phyloP scores from a whole-genome alignment of 768 basidiomycete species.

The Lentinus brumalis region DNA sequence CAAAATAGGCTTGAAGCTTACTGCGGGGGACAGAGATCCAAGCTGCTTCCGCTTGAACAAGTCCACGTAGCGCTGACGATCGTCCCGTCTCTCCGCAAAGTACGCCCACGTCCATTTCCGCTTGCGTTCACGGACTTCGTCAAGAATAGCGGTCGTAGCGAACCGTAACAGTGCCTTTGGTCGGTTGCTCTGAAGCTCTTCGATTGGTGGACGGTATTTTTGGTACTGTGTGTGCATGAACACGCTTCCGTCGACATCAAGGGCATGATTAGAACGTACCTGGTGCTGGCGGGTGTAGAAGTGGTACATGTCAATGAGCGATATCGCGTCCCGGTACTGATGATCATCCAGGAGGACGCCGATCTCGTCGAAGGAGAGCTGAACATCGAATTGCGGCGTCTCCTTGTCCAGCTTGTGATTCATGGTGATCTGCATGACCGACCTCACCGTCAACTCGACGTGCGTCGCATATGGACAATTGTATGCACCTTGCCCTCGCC shows the following conservation, averaged over 20 bases:
- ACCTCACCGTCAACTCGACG: conserved; percentile 3
- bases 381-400: conserved; percentile 84
- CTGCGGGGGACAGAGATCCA: conserved; percentile 53
- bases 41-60: conserved; percentile 79
- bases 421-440: conserved; percentile 63
- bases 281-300: conserved; percentile 86
- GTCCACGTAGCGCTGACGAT: conserved; percentile 80
- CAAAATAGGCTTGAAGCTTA: conserved; percentile 38
- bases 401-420: conserved; percentile 75
- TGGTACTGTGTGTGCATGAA: conserved; percentile 59
- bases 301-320: conserved; percentile 94
- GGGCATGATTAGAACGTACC: conserved; percentile 40
- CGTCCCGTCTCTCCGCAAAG: conserved; percentile 86
- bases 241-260: conserved; percentile 2
- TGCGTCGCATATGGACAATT: neutral
- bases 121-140: conserved; percentile 80
- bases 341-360: conserved; percentile 89
- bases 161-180: conserved; percentile 75
- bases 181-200: conserved; percentile 58
- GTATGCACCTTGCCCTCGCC: conserved; percentile 83
- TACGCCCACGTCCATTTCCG: conserved; percentile 91
- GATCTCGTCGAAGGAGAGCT: conserved; percentile 90
- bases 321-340: conserved; percentile 93
- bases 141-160: conserved; percentile 77
- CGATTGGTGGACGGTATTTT: conserved; percentile 71